Evolutionary conservation across 2,329 filamentous ascomycete genomes (phyloP), one percentile per base, ranked within the genome.

Genomic region (Blastomyces parvus): DNA sequence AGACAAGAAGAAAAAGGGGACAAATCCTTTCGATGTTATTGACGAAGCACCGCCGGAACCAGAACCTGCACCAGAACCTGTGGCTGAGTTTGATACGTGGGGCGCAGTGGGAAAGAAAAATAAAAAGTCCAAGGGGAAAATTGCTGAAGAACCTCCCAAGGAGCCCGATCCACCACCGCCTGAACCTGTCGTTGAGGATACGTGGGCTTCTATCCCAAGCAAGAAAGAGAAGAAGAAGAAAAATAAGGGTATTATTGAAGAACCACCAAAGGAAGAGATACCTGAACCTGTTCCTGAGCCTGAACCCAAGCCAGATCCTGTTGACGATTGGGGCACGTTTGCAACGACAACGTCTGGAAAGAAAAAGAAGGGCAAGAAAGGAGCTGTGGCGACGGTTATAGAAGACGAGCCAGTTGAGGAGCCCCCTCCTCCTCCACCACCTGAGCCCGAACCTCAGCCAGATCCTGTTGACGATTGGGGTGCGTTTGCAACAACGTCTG

Each of bases 311-410:
- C 46, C 71, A 11, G 71, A 73, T 57, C 69, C 68, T 36, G 71
- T 73, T 38, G 66, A 64, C 33, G 14, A 62, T 36, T 14, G 9
- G 48, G 7, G 13, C n/a, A n/a, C n/a, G n/a, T n/a, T 53, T 59
- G 55, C n/a, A 55, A 27, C 25, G 6, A 46, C 55, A n/a, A 40
- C 50, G 5, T 27, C 52, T 17, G 46, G 8, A 17, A 83, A 80
- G 66, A 81, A 79, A 60, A 76, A 77, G 42, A 78, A 79, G 67
- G 81, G 80, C 65, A 81, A 82, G 64, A 79, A 74, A 59, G 69
- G 74, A 60, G 2, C 69, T 69, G 11, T 76, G 74, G 68, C 78
- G 74, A 66, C 80, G 75, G 67, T 73, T 64, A 65, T 67, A 22
- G 66, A 67, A 60, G 66, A 70, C 61, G 65, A 68, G 5, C 67